A percentile compares a stretch with the other conserved stretches of the same genome.
Evolutionary conservation across 441 rosid genomes (phyloP).

Genomic region (Melastoma candidum): DNA sequence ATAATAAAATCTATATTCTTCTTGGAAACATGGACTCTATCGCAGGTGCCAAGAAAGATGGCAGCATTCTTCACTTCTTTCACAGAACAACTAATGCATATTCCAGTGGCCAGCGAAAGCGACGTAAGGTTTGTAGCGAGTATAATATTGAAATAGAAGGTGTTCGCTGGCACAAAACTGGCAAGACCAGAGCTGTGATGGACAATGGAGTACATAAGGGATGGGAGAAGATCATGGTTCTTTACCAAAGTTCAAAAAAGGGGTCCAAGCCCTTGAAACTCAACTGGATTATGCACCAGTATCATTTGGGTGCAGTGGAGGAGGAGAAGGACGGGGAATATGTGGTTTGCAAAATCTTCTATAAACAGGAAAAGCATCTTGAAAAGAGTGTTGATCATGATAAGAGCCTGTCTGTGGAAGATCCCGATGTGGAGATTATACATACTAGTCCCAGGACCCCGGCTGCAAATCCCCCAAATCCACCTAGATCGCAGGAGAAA

Average conservation of each 20-base stretch:
- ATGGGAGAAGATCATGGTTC: conserved; percentile 90
- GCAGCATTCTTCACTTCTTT: conserved; percentile 69
- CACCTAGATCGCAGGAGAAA: conserved; percentile 32
- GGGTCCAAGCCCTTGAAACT: conserved; percentile 64
- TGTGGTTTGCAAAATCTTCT: conserved; percentile 67
- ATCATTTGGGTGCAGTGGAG: conserved; percentile 69
- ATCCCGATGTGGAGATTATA: conserved; percentile 26
- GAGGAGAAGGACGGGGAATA: conserved; percentile 62
- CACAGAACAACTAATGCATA: conserved; percentile 75
- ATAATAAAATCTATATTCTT: not conserved
- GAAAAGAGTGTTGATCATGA: conserved; percentile 17
- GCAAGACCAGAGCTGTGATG: conserved; percentile 59
- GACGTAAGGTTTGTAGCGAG: conserved; percentile 55
- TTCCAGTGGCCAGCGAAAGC: conserved; percentile 83
- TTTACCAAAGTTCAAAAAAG: conserved; percentile 60
- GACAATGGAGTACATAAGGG: conserved; percentile 59
- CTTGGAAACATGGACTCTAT: not conserved
- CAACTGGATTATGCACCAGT: conserved; percentile 89
- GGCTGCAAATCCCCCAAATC: conserved; percentile 40
- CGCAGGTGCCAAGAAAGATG: conserved; percentile 82
- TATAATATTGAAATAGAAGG: conserved; percentile 33
- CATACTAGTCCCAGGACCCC: conserved; percentile 56
- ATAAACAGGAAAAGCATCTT: conserved; percentile 46
- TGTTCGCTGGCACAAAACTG: conserved; percentile 98
- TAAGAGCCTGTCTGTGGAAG: conserved; percentile 23